These are phyloP conservation scores for Fusarium marasasianum DNA, from an alignment of 2,329 filamentous ascomycete species.

Conservation along the genomic window DNA sequence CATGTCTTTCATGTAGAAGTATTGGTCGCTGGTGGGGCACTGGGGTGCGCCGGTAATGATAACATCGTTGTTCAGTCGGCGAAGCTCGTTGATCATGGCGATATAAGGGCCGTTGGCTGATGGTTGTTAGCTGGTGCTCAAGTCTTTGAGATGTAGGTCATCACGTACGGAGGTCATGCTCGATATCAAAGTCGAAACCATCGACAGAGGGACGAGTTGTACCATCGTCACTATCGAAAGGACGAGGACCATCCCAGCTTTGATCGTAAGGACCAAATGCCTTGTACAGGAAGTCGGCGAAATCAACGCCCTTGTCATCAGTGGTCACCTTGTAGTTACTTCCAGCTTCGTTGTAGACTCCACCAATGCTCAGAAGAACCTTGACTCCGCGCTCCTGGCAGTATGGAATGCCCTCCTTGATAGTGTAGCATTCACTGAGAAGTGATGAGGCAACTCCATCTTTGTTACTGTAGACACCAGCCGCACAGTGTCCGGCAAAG, in stretches of 20 bases:
- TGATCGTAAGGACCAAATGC: constrained; percentile 51
- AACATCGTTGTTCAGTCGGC: constrained; percentile 43
- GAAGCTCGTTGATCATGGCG: constrained; percentile 50
- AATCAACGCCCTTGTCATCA: constrained; percentile 46
- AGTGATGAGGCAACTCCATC: constrained; percentile 44
- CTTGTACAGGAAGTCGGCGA: constrained; percentile 52
- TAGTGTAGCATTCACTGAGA: constrained; percentile 47
- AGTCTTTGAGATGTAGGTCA: background rate
- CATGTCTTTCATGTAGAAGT: constrained; percentile 49
- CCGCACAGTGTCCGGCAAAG: constrained; percentile 53
- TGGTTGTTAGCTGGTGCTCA: background rate
- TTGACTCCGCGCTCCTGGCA: constrained; percentile 55
- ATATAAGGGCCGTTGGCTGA: constrained; percentile 50
- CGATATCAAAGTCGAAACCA: constrained; percentile 57
- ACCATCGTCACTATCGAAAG: constrained; percentile 48
- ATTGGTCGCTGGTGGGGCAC: constrained; percentile 47
- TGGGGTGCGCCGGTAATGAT: constrained; percentile 58
- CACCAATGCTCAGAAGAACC: constrained; percentile 55
- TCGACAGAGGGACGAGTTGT: constrained; percentile 46
- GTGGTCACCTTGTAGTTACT: constrained; percentile 49
- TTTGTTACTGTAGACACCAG: constrained; percentile 37
- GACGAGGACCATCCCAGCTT: constrained; percentile 48
- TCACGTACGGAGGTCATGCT: constrained; percentile 46
- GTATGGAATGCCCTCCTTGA: constrained; percentile 53
- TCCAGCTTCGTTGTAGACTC: constrained; percentile 37